Percentiles rank a stretch among this genome's conserved stretches.
phyloP scores from a whole-genome alignment of 305 asterid species.

The Rubia peregrina region DNA sequence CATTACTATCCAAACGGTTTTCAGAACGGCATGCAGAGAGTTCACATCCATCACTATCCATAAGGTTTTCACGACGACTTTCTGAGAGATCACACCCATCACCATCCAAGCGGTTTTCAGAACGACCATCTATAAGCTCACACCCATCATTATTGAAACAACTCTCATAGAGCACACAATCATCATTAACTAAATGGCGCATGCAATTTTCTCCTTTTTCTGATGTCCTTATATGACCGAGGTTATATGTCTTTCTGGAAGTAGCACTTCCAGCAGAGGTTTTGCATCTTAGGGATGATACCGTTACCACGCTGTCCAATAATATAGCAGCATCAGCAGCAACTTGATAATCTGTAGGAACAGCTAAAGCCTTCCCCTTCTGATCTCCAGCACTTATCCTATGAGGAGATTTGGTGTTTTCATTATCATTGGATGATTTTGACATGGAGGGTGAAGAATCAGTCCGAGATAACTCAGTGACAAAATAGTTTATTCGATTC shows the following conservation, averaged over 20 bases:
- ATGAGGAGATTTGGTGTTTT: slow-evolving; percentile 35
- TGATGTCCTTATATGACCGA: neutral
- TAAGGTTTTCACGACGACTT: neutral
- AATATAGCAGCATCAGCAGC: slow-evolving; percentile 68
- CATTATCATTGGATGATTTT: slow-evolving; percentile 33
- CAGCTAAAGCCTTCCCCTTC: slow-evolving; percentile 76
- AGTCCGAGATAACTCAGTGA: slow-evolving; percentile 46
- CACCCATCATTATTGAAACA: slow-evolving; percentile 33
- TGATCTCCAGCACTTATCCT: slow-evolving; percentile 43
- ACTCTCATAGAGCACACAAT: slow-evolving; percentile 7
- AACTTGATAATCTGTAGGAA: slow-evolving; percentile 54
- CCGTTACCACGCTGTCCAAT: slow-evolving; percentile 53
- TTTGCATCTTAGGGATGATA: slow-evolving; percentile 48
- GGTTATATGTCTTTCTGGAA: slow-evolving; percentile 53
- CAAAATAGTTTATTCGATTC: slow-evolving; percentile 72
- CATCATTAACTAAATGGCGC: neutral
- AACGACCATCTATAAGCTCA: slow-evolving; percentile 40
- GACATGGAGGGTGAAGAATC: slow-evolving; percentile 37
- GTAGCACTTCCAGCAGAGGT: slow-evolving; percentile 36
- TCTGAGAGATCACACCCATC: neutral
- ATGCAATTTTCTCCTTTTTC: slow-evolving; percentile 27
- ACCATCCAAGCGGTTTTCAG: slow-evolving; percentile 16
- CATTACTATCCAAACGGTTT: slow-evolving; percentile 6
- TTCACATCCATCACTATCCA: slow-evolving; percentile 37
- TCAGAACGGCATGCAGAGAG: slow-evolving; percentile 38